Evolutionary conservation across 108 stramenopile genomes (phyloP), one percentile per base, ranked within the genome.

Genomic region (Cylindrotheca closterium): DNA sequence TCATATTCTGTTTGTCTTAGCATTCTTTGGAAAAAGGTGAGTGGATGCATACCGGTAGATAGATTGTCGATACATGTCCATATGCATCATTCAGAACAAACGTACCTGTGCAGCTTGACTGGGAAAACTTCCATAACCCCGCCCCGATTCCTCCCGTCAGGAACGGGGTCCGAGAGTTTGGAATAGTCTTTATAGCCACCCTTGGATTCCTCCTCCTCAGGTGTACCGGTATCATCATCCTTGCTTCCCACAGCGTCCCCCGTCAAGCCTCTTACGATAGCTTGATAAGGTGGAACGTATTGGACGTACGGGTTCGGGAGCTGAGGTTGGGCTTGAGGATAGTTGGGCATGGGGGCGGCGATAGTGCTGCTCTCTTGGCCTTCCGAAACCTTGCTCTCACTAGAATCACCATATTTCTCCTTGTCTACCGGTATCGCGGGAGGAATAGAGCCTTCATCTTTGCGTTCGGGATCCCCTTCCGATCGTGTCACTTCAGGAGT

Each of bases 21-120:
- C 79, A 86, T 84, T 0, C 78, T 76, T 45, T 86, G 79, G 66
- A 60, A 85, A 86, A 4, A 82, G 82, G 28, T 83, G 76, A 30
- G 68, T 77, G 53, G 78, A 73, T 12, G 75, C 81, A 30, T 75
- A 76, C 10, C 77, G 69, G 28, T 31, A 21, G 2, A 31, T 51
- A 65, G 33, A 52, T n/a, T n/a, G 1, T 17, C 21, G 42, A 26
- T 27, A 32, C 15, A 19, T 51, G 18, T 51, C 52, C 24, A 47
- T 46, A 12, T 28, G 18, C 51, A 33, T 4, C 1, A 19, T 26
- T 2, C 52, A n/a, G n/a, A n/a, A n/a, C n/a, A n/a, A n/a, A 64
- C 2, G 49, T 49, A 32, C 50, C 51, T 31, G 30, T 51, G 64
- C 34, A 73, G 32, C 26, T 64, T 64, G 30, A 50, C 24, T 24